Percentiles rank a stretch among this genome's conserved stretches.
phyloP scores from a whole-genome alignment of 768 basidiomycete species.

The Pulveroboletus sp. region DNA sequence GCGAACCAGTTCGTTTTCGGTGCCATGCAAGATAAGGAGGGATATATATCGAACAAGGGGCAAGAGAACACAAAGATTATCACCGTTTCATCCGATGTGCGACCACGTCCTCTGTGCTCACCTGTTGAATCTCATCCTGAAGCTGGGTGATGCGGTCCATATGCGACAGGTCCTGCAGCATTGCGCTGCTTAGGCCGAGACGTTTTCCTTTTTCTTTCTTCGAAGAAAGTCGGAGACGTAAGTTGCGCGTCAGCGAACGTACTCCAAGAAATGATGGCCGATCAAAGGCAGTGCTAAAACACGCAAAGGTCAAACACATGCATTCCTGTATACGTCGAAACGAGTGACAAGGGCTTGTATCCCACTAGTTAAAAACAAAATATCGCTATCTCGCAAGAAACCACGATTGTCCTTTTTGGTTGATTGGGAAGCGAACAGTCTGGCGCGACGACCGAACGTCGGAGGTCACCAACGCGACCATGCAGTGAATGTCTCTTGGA shows the following conservation, averaged over 20 bases:
- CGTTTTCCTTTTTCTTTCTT: slow-evolving; percentile 2
- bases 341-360: neutral
- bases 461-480: slow-evolving; percentile 29
- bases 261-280: slow-evolving; percentile 1
- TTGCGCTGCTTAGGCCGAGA: slow-evolving; percentile 48
- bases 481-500: slow-evolving; percentile 37
- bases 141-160: slow-evolving; percentile 97
- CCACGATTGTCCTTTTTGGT: neutral
- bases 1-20: neutral
- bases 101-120: slow-evolving; percentile 21
- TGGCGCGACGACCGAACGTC: neutral
- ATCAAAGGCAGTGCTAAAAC: neutral
- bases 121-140: slow-evolving; percentile 91
- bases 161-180: slow-evolving; percentile 89
- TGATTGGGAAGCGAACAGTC: neutral
- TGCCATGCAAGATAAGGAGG: neutral
- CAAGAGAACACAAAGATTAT: neutral
- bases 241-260: slow-evolving; percentile 2
- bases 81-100: slow-evolving; percentile 12
- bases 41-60: no score
- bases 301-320: neutral
- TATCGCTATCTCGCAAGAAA: neutral
- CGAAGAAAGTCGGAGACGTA: slow-evolving; percentile 12
- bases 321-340: neutral
- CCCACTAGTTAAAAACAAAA: neutral